These are phyloP conservation scores for Handroanthus guayacan DNA, from an alignment of 257 asterid genomes.

Conservation along the genomic window DNA sequence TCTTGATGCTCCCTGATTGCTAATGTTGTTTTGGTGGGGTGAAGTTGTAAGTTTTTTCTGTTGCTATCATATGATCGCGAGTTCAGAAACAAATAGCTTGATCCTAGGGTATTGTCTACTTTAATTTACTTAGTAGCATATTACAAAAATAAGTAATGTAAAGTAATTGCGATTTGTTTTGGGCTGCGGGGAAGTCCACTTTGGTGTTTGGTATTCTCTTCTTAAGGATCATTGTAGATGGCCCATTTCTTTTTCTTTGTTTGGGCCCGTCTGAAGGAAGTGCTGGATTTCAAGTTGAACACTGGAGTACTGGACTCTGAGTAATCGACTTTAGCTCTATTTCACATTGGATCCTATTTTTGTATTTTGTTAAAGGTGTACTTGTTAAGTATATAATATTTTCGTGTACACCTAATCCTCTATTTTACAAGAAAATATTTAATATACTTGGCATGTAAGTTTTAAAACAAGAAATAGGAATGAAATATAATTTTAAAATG, in stretches of 20 bases:
- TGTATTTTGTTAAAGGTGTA: too few species aligned
- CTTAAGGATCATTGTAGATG: not conserved
- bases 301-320: too few species aligned
- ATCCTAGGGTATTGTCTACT: not conserved
- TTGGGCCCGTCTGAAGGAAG: not conserved
- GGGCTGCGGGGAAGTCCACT: not conserved
- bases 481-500: too few species aligned
- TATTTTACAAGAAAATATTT: too few species aligned
- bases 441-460: too few species aligned
- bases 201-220: not conserved
- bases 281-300: not conserved
- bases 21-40: not conserved
- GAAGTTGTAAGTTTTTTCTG: not conserved
- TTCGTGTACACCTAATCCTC: too few species aligned
- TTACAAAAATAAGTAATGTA: too few species aligned
- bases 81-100: not conserved
- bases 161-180: not conserved
- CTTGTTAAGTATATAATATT: too few species aligned
- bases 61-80: not conserved
- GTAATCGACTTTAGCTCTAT: too few species aligned
- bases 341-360: too few species aligned
- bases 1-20: not conserved
- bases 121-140: not conserved
- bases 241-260: not conserved
- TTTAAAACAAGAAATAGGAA: too few species aligned